A percentile compares a stretch with the other conserved stretches of the same genome.
These are phyloP conservation scores for Fraxinus quadrangulata DNA, from an alignment of 257 asterid species.

Conservation along the genomic window DNA sequence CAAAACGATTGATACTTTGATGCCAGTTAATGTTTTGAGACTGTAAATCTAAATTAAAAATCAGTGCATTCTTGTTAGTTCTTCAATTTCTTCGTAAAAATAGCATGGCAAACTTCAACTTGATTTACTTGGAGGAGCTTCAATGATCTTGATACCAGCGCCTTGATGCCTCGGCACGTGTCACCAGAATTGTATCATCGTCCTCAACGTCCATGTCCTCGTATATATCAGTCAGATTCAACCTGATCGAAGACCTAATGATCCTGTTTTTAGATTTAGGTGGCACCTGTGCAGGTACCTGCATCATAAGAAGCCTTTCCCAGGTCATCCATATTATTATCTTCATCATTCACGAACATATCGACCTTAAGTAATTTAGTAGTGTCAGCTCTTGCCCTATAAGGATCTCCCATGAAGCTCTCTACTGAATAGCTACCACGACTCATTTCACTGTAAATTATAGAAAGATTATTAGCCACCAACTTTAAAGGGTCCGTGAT, in stretches of 20 bases:
- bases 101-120: no score
- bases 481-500: no score
- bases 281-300: neutral
- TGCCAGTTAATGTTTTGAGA: no score
- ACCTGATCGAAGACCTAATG: conserved; percentile 7
- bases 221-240: no score
- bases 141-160: conserved; percentile 46
- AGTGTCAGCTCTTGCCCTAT: neutral
- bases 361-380: neutral
- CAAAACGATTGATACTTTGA: no score
- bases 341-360: conserved; percentile 14
- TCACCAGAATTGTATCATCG: conserved; percentile 49
- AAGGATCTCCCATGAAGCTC: no score
- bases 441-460: no score
- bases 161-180: conserved; percentile 50
- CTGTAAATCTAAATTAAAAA: no score
- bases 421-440: no score
- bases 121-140: neutral
- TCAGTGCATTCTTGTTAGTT: no score
- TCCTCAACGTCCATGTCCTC: conserved; percentile 26
- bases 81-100: no score
- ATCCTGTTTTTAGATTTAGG: conserved; percentile 1
- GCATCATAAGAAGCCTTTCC: neutral
- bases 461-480: no score
- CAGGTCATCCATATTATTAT: neutral